A percentile compares a stretch with the other conserved stretches of the same genome.
Conservation (phyloP, 805 yeast species). For the Clavispora fructus region DNA sequence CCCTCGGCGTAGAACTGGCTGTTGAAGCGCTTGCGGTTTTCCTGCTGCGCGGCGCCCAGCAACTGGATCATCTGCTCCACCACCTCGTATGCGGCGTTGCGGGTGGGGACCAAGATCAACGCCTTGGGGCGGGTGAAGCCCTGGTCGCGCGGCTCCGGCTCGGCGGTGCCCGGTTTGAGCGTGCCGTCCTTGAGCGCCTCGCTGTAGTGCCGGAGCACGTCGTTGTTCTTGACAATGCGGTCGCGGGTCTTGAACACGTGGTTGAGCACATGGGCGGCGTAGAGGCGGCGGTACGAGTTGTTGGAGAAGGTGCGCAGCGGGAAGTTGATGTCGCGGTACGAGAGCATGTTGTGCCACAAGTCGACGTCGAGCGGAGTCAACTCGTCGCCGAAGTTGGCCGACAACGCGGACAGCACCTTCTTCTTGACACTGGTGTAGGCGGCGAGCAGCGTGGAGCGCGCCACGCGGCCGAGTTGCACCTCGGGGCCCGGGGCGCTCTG, state of each 20-base stretch:
- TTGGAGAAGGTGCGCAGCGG: conserved; percentile 52
- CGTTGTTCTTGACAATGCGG: conserved; percentile 71
- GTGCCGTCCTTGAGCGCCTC: conserved; percentile 34
- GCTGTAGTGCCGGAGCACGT: conserved; percentile 42
- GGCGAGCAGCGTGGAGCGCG: conserved; percentile 12
- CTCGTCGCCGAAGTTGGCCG: conserved; percentile 9
- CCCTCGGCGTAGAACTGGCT: conserved; percentile 58
- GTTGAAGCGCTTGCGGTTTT: conserved; percentile 71
- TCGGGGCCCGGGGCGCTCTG: conserved; percentile 31
- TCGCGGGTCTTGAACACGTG: conserved; percentile 87
- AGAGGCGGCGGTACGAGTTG: conserved; percentile 54
- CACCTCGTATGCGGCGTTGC: conserved; percentile 68
- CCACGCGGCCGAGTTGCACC: conserved; percentile 6
- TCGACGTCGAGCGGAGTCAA: conserved; percentile 39
- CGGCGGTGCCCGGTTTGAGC: conserved; percentile 31
- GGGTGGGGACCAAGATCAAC: conserved; percentile 75
- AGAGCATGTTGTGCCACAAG: conserved; percentile 60
- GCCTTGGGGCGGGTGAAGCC: conserved; percentile 94
- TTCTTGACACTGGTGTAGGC: conserved; percentile 19
- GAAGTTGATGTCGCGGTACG: conserved; percentile 65
- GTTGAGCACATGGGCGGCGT: conserved; percentile 68
- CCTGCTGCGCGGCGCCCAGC: conserved; percentile 70
- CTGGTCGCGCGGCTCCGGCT: conserved; percentile 77
- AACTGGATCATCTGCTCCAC: conserved; percentile 56
- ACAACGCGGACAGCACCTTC: conserved; percentile 21